Evolutionary conservation across 1,139 yeast species (phyloP).

Genomic region (Taphrina pruni): DNA sequence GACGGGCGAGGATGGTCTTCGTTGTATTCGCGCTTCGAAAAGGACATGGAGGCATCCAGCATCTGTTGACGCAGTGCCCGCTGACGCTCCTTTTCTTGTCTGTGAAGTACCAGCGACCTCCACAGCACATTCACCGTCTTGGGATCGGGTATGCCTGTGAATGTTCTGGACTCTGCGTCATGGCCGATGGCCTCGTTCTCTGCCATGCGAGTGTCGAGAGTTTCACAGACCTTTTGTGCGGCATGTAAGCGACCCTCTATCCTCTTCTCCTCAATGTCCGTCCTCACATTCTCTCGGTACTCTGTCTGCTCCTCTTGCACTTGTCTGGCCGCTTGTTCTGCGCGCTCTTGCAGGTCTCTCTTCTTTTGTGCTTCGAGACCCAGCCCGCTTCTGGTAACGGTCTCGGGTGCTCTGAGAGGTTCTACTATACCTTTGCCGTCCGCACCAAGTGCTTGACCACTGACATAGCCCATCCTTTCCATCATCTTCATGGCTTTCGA

Average conservation of each 20-base stretch:
- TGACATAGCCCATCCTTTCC: conserved; percentile 63
- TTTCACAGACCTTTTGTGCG: conserved; percentile 46
- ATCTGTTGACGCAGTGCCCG: conserved; percentile 38
- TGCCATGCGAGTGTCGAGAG: conserved; percentile 43
- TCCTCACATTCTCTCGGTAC: conserved; percentile 48
- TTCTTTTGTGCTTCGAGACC: conserved; percentile 48
- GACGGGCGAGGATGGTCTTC: conserved; percentile 17
- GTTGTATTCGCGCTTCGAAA: conserved; percentile 21
- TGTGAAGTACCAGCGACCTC: conserved; percentile 46
- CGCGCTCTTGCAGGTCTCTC: conserved; percentile 46
- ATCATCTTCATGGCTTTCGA: conserved; percentile 59
- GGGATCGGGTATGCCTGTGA: conserved; percentile 19
- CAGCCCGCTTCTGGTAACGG: conserved; percentile 48
- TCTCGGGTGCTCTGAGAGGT: conserved; percentile 38
- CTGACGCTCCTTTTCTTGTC: conserved; percentile 42
- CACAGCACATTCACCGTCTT: conserved; percentile 47
- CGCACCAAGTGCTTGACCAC: conserved; percentile 57
- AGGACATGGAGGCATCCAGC: conserved; percentile 28
- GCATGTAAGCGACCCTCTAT: conserved; percentile 43
- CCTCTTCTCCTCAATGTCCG: conserved; percentile 45
- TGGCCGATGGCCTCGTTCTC: not conserved
- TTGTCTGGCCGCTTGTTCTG: conserved; percentile 34
- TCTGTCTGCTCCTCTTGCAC: conserved; percentile 42
- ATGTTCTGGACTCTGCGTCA: not conserved
- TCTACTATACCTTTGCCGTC: conserved; percentile 44